Percentiles rank a stretch among this genome's conserved stretches.
These are phyloP conservation scores for Polychytrium aggregatum DNA, from an alignment of 192 early-diverging fungal genomes.

Conservation along the genomic window DNA sequence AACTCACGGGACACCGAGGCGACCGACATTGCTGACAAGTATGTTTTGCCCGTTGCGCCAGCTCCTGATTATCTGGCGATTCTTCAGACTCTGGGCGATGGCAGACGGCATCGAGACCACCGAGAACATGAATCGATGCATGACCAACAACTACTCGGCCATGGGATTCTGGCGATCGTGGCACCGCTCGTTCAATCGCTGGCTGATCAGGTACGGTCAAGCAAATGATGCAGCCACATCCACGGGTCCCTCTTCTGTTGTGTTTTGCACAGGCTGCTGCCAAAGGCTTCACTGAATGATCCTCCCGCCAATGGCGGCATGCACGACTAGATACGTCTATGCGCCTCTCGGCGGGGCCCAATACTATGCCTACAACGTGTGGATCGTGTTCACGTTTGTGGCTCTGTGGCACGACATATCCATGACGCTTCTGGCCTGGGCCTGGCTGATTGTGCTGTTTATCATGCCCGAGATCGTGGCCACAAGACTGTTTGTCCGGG, in stretches of 20 bases:
- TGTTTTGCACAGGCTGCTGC: not conserved
- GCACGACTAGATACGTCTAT: constrained; percentile 58
- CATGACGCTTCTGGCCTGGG: constrained; percentile 75
- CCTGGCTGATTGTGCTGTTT: constrained; percentile 77
- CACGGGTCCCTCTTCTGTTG: not conserved
- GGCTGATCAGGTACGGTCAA: constrained; percentile 69
- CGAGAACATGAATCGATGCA: constrained; percentile 96
- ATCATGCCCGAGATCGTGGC: constrained; percentile 77
- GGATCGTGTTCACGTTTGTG: constrained; percentile 90
- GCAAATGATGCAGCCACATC: not conserved
- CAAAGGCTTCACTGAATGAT: too few relatives aligned
- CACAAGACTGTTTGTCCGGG: constrained; percentile 29
- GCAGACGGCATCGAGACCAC: constrained; percentile 76
- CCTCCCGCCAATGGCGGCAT: too few relatives aligned
- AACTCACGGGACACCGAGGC: too few relatives aligned
- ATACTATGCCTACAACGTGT: constrained; percentile 63
- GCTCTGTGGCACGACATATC: constrained; percentile 96
- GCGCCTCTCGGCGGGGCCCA: constrained; percentile 78
- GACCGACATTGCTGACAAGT: too few relatives aligned
- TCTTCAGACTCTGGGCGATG: constrained; percentile 93
- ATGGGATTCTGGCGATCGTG: constrained; percentile 92
- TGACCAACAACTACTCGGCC: constrained; percentile 91
- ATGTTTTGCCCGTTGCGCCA: constrained; percentile 8
- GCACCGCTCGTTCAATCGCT: constrained; percentile 90
- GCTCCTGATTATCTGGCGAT: constrained; percentile 92